Conservation (phyloP, 768 basidiomycete genomes). For the Agaricus subrufescens region DNA sequence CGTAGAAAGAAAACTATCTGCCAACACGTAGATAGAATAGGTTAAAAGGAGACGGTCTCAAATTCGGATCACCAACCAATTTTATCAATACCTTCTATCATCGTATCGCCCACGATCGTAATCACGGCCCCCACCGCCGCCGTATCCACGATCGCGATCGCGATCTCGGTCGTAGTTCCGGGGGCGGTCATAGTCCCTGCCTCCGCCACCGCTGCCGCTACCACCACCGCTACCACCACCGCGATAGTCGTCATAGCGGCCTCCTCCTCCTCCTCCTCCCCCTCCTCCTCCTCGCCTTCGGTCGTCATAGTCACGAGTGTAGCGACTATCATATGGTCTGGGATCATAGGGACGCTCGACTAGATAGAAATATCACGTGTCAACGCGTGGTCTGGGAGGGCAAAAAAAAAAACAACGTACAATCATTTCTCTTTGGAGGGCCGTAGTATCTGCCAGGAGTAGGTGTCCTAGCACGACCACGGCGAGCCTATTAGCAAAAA, state of each 20-base stretch:
- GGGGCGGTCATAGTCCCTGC: conserved; percentile 39
- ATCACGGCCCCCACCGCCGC: conserved; percentile 19
- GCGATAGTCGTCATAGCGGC: conserved; percentile 42
- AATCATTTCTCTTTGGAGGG: conserved; percentile 75
- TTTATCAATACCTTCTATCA: conserved; percentile 28
- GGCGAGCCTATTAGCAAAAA: conserved; percentile 59
- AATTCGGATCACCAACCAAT: not conserved
- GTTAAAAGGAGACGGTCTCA: not conserved
- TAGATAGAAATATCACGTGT: conserved; percentile 18
- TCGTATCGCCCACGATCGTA: conserved; percentile 29
- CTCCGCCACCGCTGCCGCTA: conserved; percentile 9
- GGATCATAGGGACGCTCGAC: conserved; percentile 90
- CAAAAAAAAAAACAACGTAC: conserved; percentile 30
- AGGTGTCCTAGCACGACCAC: conserved; percentile 85
- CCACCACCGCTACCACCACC: conserved; percentile 27
- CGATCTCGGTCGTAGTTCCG: conserved; percentile 32
- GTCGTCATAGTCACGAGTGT: conserved; percentile 61
- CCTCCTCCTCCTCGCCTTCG: conserved; percentile 46
- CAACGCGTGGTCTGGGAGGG: conserved; percentile 6
- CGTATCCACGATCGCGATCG: conserved; percentile 22
- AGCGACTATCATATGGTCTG: conserved; percentile 86
- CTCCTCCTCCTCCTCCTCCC: conserved; percentile 39
- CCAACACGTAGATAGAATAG: not conserved
- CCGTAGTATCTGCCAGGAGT: conserved; percentile 96
- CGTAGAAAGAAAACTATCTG: too few relatives aligned